phyloP scores from a whole-genome alignment of 306 rosid species.

The Alnus rubra region DNA sequence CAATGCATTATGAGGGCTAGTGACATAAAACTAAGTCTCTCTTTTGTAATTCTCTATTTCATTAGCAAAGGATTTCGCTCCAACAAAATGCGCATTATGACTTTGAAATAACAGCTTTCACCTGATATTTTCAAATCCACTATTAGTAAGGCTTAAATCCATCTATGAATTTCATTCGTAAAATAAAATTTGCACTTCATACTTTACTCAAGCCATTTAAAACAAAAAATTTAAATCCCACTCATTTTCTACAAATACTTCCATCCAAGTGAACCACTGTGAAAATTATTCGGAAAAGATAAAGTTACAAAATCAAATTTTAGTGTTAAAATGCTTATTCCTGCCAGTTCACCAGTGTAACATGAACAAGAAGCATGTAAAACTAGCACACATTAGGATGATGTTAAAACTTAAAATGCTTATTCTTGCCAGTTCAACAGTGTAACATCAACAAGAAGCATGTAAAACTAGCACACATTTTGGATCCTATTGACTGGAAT shows the following conservation, averaged over 20 bases:
- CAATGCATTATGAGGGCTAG: no score
- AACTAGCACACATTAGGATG: background rate
- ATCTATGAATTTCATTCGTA: background rate
- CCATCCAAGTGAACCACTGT: background rate
- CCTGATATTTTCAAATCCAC: background rate
- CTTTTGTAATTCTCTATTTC: no score
- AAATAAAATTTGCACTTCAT: background rate
- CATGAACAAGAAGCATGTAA: background rate
- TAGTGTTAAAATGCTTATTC: background rate
- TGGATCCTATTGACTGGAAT: conserved; percentile 8
- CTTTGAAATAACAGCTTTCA: background rate
- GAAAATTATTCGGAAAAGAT: background rate
- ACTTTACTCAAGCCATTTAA: background rate
- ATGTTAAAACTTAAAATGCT: background rate
- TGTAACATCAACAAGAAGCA: background rate
- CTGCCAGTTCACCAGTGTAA: background rate
- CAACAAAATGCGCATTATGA: background rate
- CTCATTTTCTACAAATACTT: background rate
- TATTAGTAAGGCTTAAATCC: no score
- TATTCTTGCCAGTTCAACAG: background rate
- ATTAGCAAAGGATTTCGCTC: background rate
- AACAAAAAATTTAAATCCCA: background rate
- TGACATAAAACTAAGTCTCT: no score
- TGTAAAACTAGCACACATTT: background rate
- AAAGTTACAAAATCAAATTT: background rate